Percentiles rank a stretch among this genome's conserved stretches.
Evolutionary conservation across 768 basidiomycete genomes (phyloP).

Genomic region (Pholiota microspora): DNA sequence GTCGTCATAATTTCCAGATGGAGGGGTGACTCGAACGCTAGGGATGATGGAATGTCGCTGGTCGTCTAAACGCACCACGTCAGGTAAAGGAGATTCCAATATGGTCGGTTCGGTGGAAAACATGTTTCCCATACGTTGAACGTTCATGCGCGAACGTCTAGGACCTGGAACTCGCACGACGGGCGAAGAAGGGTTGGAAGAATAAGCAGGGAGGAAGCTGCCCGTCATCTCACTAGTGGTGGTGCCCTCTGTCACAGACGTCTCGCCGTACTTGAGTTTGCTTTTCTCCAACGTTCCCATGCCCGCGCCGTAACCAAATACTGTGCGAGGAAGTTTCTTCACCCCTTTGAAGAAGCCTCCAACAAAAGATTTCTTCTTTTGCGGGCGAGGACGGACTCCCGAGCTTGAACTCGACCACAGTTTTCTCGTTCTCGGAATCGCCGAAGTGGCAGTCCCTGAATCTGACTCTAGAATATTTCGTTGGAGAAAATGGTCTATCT

Average conservation of each 20-base stretch:
- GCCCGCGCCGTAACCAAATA: conserved; percentile 27
- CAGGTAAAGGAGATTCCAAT: conserved; percentile 19
- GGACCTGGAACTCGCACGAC: conserved; percentile 13
- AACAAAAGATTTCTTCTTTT: conserved; percentile 30
- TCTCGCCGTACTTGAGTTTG: conserved; percentile 19
- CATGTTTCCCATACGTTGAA: not conserved
- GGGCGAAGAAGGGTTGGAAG: conserved; percentile 30
- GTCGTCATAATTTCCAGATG: conserved; percentile 18
- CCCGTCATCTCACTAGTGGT: conserved; percentile 16
- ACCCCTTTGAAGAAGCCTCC: conserved; percentile 36
- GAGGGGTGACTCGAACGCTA: conserved; percentile 30
- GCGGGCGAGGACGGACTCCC: conserved; percentile 7
- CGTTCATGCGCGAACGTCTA: conserved; percentile 12
- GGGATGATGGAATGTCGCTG: conserved; percentile 17
- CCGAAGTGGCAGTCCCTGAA: not conserved
- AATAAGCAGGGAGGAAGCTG: conserved; percentile 27
- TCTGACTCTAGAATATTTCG: not conserved
- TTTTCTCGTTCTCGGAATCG: not conserved
- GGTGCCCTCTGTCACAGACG: conserved; percentile 25
- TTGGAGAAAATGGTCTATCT: conserved; percentile 3
- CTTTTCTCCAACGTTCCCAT: conserved; percentile 18
- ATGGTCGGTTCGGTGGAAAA: conserved; percentile 18
- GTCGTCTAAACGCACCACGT: conserved; percentile 21
- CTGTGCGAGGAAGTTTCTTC: conserved; percentile 29
- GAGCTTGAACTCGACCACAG: not conserved